phyloP scores from a whole-genome alignment of 23 red algal genomes.

The Gracilaria domingensis region DNA sequence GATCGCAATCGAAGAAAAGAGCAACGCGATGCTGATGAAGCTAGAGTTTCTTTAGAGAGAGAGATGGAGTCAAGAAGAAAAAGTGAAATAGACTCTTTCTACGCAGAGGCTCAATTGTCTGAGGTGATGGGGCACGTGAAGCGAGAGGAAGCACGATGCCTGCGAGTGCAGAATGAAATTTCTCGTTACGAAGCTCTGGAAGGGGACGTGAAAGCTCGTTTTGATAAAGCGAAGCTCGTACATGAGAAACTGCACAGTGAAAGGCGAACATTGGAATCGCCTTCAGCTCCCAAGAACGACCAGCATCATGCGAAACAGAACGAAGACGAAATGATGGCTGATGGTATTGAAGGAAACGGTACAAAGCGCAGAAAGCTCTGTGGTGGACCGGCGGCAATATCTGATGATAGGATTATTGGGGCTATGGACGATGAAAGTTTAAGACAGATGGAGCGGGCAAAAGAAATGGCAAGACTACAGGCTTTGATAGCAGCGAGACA shows the following conservation, averaged over 20 bases:
- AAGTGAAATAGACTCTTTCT: constrained; percentile 44
- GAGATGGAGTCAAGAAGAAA: constrained; percentile 59
- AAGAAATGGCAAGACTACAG: constrained; percentile 52
- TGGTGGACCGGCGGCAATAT: background rate
- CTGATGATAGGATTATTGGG: background rate
- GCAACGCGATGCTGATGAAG: constrained; percentile 63
- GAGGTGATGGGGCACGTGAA: constrained; percentile 15
- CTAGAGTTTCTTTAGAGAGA: constrained; percentile 15
- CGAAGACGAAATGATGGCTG: background rate
- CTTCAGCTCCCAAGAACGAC: background rate
- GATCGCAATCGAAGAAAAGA: constrained; percentile 51
- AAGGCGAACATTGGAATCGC: background rate
- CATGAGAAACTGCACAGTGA: constrained; percentile 52
- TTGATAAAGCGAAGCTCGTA: constrained; percentile 60
- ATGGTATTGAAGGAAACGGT: background rate
- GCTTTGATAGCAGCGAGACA: constrained; percentile 50
- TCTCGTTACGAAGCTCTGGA: constrained; percentile 41
- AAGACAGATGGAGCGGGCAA: constrained; percentile 6
- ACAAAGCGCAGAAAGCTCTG: background rate
- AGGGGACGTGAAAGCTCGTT: background rate
- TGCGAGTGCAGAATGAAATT: constrained; percentile 38
- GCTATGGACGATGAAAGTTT: constrained; percentile 9
- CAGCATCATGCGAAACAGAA: constrained; percentile 27
- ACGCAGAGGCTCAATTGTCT: constrained; percentile 43
- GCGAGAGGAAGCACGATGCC: constrained; percentile 5